phyloP scores from a whole-genome alignment of 2,329 filamentous ascomycete genomes.

The Cercospora citrullina region DNA sequence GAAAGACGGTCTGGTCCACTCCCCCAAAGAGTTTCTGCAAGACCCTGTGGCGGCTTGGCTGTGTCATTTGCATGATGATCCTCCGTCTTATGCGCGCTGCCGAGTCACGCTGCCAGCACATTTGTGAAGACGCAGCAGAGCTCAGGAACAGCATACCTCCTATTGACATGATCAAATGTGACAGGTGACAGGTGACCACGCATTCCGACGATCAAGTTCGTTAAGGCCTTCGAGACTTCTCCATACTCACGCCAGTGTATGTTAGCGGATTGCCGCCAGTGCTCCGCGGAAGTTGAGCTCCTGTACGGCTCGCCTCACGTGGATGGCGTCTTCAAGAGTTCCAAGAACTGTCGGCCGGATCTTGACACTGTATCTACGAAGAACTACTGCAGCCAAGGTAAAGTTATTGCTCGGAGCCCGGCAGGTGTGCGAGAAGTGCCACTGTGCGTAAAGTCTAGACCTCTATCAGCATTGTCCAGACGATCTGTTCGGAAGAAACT shows the following conservation, averaged over 20 bases:
- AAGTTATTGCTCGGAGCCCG: not conserved
- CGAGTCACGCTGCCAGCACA: not conserved
- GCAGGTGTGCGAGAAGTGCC: not conserved
- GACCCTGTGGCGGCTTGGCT: not conserved
- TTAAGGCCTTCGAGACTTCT: not conserved
- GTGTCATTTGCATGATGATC: not conserved
- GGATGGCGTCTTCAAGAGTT: constrained; percentile 1
- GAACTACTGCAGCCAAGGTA: constrained; percentile 1
- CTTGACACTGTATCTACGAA: not conserved
- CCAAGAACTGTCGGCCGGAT: not conserved
- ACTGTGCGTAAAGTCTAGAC: not conserved
- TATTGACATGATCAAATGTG: not conserved
- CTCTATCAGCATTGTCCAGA: not conserved
- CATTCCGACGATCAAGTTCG: not conserved
- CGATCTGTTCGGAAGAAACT: not conserved
- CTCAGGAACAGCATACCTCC: too few species aligned
- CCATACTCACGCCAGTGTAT: not conserved
- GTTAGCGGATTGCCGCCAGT: not conserved
- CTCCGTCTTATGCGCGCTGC: not conserved
- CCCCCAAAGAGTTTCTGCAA: not conserved
- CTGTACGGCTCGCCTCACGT: not conserved
- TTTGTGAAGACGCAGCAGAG: not conserved
- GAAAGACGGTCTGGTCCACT: not conserved
- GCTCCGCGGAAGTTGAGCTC: not conserved
- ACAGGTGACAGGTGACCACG: not conserved